Evolutionary conservation across 129 eudicot genomes (phyloP), one percentile per base, ranked within the genome.

Genomic region (Lactuca saligna): DNA sequence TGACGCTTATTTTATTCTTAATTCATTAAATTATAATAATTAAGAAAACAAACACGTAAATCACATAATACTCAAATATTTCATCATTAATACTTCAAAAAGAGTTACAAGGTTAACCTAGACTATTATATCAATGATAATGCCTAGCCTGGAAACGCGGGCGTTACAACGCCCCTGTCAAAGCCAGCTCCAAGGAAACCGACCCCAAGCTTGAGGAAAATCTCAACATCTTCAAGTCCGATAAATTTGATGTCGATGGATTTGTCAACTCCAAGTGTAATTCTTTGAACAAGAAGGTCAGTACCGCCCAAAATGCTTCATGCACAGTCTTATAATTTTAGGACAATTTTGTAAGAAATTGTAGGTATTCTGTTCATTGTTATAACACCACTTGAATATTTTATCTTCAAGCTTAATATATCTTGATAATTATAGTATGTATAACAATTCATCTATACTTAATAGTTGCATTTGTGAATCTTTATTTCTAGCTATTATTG

Each of bases 241-340:
- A 94, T 68, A 82, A 77, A 57, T 94, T 89, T 73, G 97, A 94
- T 61, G 93, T 97, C 66, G 95, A 89, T 76, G 75, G 64, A 12
- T 94, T 70, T 69, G 93, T 94, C 56, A 85, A 89, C 79, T 83
- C 99, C 83, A 89, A 89, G 75, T 89, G 99, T 78, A 86, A 85
- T 66, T 72, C 99, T 13, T 76, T 89, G 54, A 89, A 82, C 55
- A 97, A 94, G 54, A 94, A 94, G 99, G 99, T 93, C 57, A 8
- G 8, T 55, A 1, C 20, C 31, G 65, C 20, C 69, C 69, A 1
- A 61, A 65, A 3, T 34, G 17, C 38, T 16, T 64, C n/a, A 31
- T 73, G 5, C 4, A 6, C 17, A 17, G 41, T 38, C 69, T 39
- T 7, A 44, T 54, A 41, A 20, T 59, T 33, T 59, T 60, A 20